Evolutionary conservation across 805 yeast species (phyloP), one percentile per base, ranked within the genome.

Genomic region (Candida saitoana): DNA sequence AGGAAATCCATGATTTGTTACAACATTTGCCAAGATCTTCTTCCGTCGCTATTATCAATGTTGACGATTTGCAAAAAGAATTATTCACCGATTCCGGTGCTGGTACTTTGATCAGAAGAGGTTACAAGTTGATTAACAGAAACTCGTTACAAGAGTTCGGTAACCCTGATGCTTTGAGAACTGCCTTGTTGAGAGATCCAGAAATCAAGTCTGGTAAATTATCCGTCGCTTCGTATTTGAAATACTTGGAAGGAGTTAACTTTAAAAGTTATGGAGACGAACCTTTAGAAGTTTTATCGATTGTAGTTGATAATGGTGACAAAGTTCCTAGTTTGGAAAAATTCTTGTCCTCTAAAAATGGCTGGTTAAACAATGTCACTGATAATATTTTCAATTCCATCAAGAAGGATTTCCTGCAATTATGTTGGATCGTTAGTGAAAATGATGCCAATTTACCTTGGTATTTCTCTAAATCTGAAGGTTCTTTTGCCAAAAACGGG

Each of bases 11-110:
- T 65, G 99, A 93, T 57, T 76, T 93, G 59, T 78, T 93, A 60
- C 91, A 87, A 69, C 90, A 84, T 61, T 76, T 93, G 62, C 99
- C 99, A 46, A 82, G 98, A 64, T 87, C 97, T 3, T 89, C 97
- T 1, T 89, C 97, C 3, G 99, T 93, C 38, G 99, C 99, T 34
- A 93, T 93, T 61, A 93, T 93, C 55, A 87, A 91, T 52, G 97
- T 93, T 35, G 79, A 87, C 55, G 97, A 93, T 62, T 76, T 93
- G 57, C 98, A 93, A 69, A 93, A 91, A 63, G 99, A 93, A 67
- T 78, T 93, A 58, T 93, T 93, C 69, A 93, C 99, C 32, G 99
- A 93, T 64, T 85, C 96, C 14, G 99, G 99, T 65, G 99, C 99
- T 22, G 99, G 99, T 60, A 93, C 99, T 36, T 76, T 93, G 71